Base-by-base conservation (phyloP, 768 basidiomycete species). In the Leccinum sublutescens region DNA sequence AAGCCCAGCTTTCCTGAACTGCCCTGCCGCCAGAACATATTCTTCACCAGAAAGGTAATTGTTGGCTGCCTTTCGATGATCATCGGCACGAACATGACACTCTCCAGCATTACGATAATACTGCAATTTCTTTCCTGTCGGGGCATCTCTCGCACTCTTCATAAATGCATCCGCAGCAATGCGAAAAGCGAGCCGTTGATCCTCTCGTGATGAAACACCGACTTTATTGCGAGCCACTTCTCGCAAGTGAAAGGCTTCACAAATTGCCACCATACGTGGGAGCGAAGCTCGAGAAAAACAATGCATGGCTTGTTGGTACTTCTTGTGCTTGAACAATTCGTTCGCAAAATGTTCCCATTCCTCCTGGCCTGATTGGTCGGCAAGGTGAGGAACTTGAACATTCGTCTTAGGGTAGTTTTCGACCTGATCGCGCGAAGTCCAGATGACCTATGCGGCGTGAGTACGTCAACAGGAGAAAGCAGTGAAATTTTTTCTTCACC, bases 371-470 rank as follows among this genome's bases (percentile, higher is more conserved):
- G 87, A 88, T 0, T 80, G 21, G 21, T 21, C 80, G 0, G 85
- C 85, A 21, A 88, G 75, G 12, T 75, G 78, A 1, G 84, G 85
- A 36, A 82, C 76, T 2, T 83, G 85, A 36, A 82, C 76, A 38
- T 81, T 81, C 0, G 74, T 76, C 1, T 71, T 78, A 0, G 84
- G 80, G 2, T 79, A 82, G 29, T 77, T 79, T 51, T 83, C 76
- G 1, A 88, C 69, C 29, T 80, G 78, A 54, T 72, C 64, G 23
- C 72, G 74, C 0, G 72, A 70, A 1, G 74, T 76, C 87, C 86
- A 88, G 31, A 85, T 72, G 5, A 73, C 64, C 87, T 88, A 55
- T 23, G 5, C 9, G 1, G 7, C 8, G 21, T 63, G 17, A 66
- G 50, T 14, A 29, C 7, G 1, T 12, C 10, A 27, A 29, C 5